Conservation (phyloP, 1,284 basidiomycete species). For the Moesziomyces sp. region DNA sequence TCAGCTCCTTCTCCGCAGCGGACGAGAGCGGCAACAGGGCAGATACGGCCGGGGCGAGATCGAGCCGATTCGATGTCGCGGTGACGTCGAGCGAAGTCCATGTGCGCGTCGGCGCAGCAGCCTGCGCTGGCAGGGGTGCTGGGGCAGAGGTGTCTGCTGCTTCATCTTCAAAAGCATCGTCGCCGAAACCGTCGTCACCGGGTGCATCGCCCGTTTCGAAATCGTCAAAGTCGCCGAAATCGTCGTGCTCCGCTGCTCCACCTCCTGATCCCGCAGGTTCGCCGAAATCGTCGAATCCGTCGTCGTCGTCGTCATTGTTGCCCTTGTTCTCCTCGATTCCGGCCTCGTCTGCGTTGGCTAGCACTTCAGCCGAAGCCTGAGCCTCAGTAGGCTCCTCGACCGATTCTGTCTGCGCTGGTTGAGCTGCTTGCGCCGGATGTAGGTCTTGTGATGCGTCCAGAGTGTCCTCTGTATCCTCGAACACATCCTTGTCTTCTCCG, state of each 20-base stretch:
- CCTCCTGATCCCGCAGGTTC: slow-evolving; percentile 14
- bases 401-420: slow-evolving; percentile 10
- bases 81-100: slow-evolving; percentile 36
- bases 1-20: slow-evolving; percentile 32
- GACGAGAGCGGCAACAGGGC: slow-evolving; percentile 28
- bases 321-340: background rate
- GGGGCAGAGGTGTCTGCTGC: background rate
- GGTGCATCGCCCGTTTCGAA: slow-evolving; percentile 38
- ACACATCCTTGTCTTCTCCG: background rate
- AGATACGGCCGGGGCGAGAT: slow-evolving; percentile 18
- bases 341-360: background rate
- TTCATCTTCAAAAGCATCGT: slow-evolving; percentile 27
- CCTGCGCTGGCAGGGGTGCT: background rate
- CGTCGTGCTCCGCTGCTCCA: slow-evolving; percentile 24
- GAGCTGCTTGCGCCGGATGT: slow-evolving; percentile 14
- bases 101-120: slow-evolving; percentile 13
- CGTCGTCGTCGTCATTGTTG: slow-evolving; percentile 10
- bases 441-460: slow-evolving; percentile 11
- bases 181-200: slow-evolving; percentile 21
- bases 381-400: background rate
- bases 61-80: slow-evolving; percentile 17
- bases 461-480: slow-evolving; percentile 2
- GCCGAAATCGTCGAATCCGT: slow-evolving; percentile 48
- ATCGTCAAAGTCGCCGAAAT: slow-evolving; percentile 53
- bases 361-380: slow-evolving; percentile 9